Base-by-base conservation (phyloP, 2,329 filamentous ascomycete species). In the Colletotrichum nymphaeae region DNA sequence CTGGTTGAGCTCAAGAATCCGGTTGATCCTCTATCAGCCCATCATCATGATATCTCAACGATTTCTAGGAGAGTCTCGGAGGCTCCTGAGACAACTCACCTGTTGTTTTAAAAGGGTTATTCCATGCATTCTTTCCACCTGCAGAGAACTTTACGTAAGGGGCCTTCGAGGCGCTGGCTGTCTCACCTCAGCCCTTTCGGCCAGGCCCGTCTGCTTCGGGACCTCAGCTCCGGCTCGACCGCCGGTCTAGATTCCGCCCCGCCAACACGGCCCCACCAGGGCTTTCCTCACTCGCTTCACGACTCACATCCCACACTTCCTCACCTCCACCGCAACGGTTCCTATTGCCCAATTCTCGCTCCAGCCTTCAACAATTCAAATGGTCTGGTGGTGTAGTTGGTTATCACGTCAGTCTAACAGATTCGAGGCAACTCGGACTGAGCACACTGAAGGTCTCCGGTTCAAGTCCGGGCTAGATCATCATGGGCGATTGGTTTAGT, bases 331-430 rank as follows among this genome's bases (percentile, higher is more conserved):
- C 1, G 1, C 19, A 7, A 5, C 0, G 1, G 12, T 53, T 12
- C 5, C 22, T 63, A 55, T 35, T 19, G 1, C 3, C 4, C 1
- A 19, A 14, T 46, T 22, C n/a, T 2, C 0, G 0, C 1, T 1
- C 0, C 1, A 0, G 0, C 1, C 1, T 2, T 1, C 66, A 72
- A 59, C 66, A 69, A 72, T 35, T 5, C 16, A 19, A 12, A n/a
- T 37, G 69, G 70, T 73, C 55, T 73, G 52, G 69, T 81, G 78
- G 79, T 80, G 79, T 80, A 80, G 84, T 85, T 85, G 84, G 83
- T 85, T 84, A 85, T 85, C 84, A 85, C 84, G 81, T 85, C 82
- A 84, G 83, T 85, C 83, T 85, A 86, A 86, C 83, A 81, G 22
- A 19, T 19, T 14, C 24, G n/a, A 24, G n/a, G 11, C 22, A 1